phyloP scores from a whole-genome alignment of 768 basidiomycete species.

The Amanita molliuscula region DNA sequence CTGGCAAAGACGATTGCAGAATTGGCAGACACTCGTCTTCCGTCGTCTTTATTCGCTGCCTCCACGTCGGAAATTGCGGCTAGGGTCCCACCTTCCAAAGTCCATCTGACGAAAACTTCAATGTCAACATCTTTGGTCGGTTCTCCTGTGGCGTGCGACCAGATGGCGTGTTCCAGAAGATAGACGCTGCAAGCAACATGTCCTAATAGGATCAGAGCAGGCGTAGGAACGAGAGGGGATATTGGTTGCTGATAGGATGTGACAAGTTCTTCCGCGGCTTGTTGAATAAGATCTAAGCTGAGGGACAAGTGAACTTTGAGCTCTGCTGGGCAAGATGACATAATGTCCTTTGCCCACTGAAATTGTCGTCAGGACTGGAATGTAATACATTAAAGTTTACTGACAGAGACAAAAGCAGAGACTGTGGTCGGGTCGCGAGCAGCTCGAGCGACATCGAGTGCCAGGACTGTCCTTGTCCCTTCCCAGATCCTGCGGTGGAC shows the following conservation, averaged over 20 bases:
- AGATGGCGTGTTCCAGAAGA: constrained; percentile 61
- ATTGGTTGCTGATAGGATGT: constrained; percentile 29
- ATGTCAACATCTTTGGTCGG: constrained; percentile 28
- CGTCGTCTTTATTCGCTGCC: constrained; percentile 15
- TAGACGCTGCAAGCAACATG: constrained; percentile 41
- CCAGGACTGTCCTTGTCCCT: constrained; percentile 58
- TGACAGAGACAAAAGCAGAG: constrained; percentile 39
- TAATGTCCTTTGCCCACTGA: constrained; percentile 43
- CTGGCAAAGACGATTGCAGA: constrained; percentile 26
- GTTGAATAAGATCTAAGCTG: constrained; percentile 22
- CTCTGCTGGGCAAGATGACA: constrained; percentile 29
- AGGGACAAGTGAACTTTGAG: constrained; percentile 18
- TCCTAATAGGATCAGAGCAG: constrained; percentile 49
- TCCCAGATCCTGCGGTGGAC: constrained; percentile 59
- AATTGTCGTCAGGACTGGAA: constrained; percentile 2
- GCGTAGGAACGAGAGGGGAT: constrained; percentile 40
- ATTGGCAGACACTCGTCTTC: constrained; percentile 17
- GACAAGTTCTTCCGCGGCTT: constrained; percentile 29
- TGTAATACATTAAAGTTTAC: constrained; percentile 11
- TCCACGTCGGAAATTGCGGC: constrained; percentile 26
- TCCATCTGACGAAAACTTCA: constrained; percentile 44
- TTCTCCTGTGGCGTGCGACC: constrained; percentile 30
- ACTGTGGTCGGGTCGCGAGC: constrained; percentile 33
- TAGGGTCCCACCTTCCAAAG: constrained; percentile 32
- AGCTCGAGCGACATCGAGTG: constrained; percentile 55